These are phyloP conservation scores for Rhizopogon rudus DNA, from an alignment of 768 basidiomycete genomes.

Conservation along the genomic window DNA sequence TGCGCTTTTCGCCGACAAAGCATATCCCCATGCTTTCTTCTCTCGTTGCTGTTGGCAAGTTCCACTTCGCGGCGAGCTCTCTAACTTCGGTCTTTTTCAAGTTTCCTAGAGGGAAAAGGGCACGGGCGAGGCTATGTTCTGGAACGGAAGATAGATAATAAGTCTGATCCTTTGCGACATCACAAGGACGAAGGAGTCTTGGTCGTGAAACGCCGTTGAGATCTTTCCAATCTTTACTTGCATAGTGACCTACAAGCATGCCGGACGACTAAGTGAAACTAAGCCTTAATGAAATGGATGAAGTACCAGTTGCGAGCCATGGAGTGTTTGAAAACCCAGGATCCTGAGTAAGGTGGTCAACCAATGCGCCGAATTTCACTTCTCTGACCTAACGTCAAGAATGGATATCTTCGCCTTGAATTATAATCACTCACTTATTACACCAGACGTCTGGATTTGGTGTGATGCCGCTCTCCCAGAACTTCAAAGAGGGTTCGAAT, in stretches of 20 bases:
- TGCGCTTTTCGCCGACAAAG: slow-evolving; percentile 80
- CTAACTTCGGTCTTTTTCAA: slow-evolving; percentile 71
- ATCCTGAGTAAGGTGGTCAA: slow-evolving; percentile 50
- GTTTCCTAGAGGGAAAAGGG: slow-evolving; percentile 74
- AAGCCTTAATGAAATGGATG: background rate
- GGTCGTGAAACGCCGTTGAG: slow-evolving; percentile 31
- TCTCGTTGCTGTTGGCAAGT: slow-evolving; percentile 67
- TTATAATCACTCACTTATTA: slow-evolving; percentile 53
- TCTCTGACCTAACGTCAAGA: slow-evolving; percentile 43
- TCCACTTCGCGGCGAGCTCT: slow-evolving; percentile 55
- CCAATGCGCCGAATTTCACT: slow-evolving; percentile 86
- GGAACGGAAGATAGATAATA: slow-evolving; percentile 84
- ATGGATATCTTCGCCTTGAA: background rate
- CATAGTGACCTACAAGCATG: slow-evolving; percentile 70
- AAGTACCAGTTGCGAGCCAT: slow-evolving; percentile 79
- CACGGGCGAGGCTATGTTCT: slow-evolving; percentile 56
- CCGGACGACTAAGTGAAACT: background rate
- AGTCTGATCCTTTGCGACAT: slow-evolving; percentile 81
- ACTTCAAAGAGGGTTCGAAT: slow-evolving; percentile 77
- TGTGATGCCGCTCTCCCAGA: slow-evolving; percentile 76
- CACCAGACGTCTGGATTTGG: slow-evolving; percentile 95
- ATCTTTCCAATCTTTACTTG: slow-evolving; percentile 54
- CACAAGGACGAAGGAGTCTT: slow-evolving; percentile 47
- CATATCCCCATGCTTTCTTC: slow-evolving; percentile 93
- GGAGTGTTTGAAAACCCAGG: slow-evolving; percentile 27